phyloP scores from a whole-genome alignment of 1,284 basidiomycete species.

The Pyrrhoderma lamaoense region DNA sequence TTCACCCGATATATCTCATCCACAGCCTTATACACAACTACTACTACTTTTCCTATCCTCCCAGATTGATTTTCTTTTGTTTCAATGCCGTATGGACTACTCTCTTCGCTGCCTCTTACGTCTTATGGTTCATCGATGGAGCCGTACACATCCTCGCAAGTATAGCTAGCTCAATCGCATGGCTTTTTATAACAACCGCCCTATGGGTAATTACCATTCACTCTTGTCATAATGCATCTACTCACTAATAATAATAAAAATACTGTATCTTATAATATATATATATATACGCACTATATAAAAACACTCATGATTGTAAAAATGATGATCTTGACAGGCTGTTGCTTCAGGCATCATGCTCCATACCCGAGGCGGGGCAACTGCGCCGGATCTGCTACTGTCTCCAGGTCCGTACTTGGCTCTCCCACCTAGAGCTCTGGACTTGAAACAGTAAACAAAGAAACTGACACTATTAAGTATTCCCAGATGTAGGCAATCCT shows the following conservation, averaged over 20 bases:
- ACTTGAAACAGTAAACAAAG: background rate
- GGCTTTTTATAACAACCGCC: constrained; percentile 54
- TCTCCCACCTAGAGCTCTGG: background rate
- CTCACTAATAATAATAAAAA: too few species aligned
- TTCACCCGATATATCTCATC: background rate
- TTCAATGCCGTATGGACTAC: constrained; percentile 69
- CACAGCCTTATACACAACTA: background rate
- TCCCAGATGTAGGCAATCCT: constrained; percentile 59
- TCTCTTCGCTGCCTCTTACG: constrained; percentile 57
- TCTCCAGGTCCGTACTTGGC: constrained; percentile 38
- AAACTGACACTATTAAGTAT: too few species aligned
- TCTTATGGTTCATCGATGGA: constrained; percentile 62
- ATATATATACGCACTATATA: too few species aligned
- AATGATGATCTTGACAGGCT: constrained; percentile 37
- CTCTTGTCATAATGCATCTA: too few species aligned
- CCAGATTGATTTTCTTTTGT: constrained; percentile 48
- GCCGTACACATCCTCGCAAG: constrained; percentile 59
- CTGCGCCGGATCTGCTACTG: constrained; percentile 45
- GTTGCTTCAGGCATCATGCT: constrained; percentile 59
- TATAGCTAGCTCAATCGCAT: constrained; percentile 67
- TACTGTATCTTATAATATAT: too few species aligned
- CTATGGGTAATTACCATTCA: constrained; percentile 50
- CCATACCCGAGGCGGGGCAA: constrained; percentile 48
- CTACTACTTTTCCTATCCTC: constrained; percentile 1
- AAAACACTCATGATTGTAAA: background rate